A percentile compares a stretch with the other conserved stretches of the same genome.
Conservation (phyloP, 83 land plant species). For the Picea abies region DNA sequence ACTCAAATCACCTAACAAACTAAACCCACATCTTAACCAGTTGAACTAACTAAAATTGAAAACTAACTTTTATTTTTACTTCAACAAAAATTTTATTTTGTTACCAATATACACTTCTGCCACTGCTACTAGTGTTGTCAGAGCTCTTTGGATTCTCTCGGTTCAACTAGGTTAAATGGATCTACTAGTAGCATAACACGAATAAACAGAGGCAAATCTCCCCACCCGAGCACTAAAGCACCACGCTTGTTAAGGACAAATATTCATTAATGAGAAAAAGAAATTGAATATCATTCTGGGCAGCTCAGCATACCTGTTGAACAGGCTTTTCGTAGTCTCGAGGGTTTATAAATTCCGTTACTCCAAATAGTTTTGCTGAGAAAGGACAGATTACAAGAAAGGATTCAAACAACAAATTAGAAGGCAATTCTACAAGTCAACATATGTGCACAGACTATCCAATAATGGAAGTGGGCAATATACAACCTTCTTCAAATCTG, state of each 20-base stretch:
- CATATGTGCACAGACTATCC: no score
- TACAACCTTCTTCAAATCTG: conserved; percentile 28
- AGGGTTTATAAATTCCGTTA: conserved; percentile 52
- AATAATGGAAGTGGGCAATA: not conserved
- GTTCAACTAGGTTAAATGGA: conserved; percentile 22
- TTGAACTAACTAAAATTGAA: no score
- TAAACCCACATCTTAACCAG: no score
- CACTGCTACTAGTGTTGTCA: not conserved
- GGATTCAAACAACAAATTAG: no score
- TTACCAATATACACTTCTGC: no score
- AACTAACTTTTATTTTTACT: no score
- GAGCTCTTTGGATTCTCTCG: not conserved
- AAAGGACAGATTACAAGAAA: not conserved
- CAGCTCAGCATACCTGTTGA: conserved; percentile 27
- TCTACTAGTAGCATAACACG: conserved; percentile 19
- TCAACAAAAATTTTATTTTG: no score
- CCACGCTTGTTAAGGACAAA: no score
- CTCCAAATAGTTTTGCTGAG: conserved; percentile 48
- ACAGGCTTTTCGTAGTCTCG: conserved; percentile 41
- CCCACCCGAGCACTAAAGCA: no score
- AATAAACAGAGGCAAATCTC: no score
- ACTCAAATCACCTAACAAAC: no score
- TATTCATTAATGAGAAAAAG: conserved; percentile 15
- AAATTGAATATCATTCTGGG: not conserved
- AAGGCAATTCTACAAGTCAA: no score